A percentile compares a stretch with the other conserved stretches of the same genome.
Evolutionary conservation across 345 rosid genomes (phyloP).

Genomic region (Acer negundo): DNA sequence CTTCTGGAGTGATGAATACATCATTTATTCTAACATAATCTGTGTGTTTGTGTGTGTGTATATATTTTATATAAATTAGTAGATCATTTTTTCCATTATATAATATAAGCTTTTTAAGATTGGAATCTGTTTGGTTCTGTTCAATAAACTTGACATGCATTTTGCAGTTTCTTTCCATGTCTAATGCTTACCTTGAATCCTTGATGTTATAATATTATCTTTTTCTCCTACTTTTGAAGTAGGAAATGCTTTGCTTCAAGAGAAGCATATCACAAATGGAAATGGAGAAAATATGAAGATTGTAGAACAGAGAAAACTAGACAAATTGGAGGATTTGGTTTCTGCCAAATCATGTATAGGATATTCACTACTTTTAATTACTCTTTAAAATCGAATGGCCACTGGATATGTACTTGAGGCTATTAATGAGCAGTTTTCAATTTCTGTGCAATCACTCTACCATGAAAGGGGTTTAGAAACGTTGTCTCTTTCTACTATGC

Average conservation of each 20-base stretch:
- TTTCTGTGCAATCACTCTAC: background rate
- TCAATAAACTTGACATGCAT: background rate
- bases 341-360: background rate
- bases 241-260: conserved; percentile 7
- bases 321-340: background rate
- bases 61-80: too few species aligned
- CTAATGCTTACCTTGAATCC: background rate
- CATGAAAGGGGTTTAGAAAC: conserved; percentile 1
- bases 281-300: background rate
- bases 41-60: too few species aligned
- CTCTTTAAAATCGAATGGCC: background rate
- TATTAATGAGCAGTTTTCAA: background rate
- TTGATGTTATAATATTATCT: background rate
- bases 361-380: background rate
- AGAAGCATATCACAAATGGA: background rate
- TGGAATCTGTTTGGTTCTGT: background rate
- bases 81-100: background rate
- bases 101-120: background rate
- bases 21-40: background rate
- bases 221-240: background rate
- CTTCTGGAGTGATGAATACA: background rate
- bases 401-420: background rate
- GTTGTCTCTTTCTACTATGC: background rate
- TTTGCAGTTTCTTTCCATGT: background rate
- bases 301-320: background rate